Evolutionary conservation across 2,329 filamentous ascomycete species (phyloP), one percentile per base, ranked within the genome.

Genomic region (Microcyclosporella mali): DNA sequence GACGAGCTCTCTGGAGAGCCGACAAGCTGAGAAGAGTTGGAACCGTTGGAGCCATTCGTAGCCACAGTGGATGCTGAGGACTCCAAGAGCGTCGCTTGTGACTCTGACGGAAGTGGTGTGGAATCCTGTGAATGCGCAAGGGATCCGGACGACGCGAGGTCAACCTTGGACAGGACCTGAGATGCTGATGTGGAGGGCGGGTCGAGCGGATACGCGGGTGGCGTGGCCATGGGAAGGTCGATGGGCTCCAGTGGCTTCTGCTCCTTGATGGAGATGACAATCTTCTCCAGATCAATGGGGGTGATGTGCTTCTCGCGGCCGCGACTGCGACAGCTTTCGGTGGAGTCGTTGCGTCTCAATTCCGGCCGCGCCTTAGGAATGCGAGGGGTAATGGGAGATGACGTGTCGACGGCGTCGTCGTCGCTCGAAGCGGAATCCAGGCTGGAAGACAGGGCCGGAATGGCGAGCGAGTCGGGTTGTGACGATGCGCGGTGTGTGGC

Each of bases 211-310:
- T 37, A 33, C 37, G 37, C 15, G 38, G 40, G 21, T 41, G 40
- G 28, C 51, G 41, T 33, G 47, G 49, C 12, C 58, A 47, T 54
- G 21, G 57, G 52, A 43, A 66, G 65, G 38, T 74, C 68, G 29
- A 79, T 65, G 3, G 78, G 77, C 57, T 78, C 72, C 16, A 90
- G 72, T 34, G 76, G 75, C 65, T 81, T 81, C 67, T 86, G 88
- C 66, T 92, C 84, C 66, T 94, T 86, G 62, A 95, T 95, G 30
- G 84, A 88, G 43, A 85, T 80, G 32, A 95, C 87, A 78, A 97
- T 94, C 70, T 94, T 94, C 67, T 95, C 88, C 21, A 97, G 75
- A 57, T 92, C 86, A 59, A 87, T 78, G 6, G 90, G 88, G n/a
- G 88, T 94, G 55, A 95, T 90, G 68, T 95, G 89, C 59, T 86